These are phyloP conservation scores for Backusella tarrabulga DNA, from an alignment of 192 early-diverging fungal species.

Conservation along the genomic window DNA sequence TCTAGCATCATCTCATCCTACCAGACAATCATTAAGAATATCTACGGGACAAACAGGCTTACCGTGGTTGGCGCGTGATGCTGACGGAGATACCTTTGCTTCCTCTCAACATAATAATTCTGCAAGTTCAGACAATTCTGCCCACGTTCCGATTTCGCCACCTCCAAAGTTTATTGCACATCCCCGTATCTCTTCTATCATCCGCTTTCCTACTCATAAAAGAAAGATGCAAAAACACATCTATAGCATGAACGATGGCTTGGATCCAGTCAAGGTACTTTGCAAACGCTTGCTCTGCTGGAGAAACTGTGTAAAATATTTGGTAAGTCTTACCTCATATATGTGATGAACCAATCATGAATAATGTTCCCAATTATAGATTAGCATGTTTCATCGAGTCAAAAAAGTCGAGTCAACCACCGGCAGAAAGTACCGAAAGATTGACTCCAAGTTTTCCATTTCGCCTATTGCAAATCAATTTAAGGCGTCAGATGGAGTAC, in stretches of 20 bases:
- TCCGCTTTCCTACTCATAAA: constrained; percentile 7
- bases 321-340: background rate
- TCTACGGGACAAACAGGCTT: background rate
- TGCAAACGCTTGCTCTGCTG: background rate
- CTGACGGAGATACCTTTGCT: background rate
- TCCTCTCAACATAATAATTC: background rate
- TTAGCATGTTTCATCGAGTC: constrained; percentile 5
- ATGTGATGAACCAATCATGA: background rate
- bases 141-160: background rate
- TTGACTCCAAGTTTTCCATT: constrained; percentile 1
- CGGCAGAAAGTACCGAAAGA: background rate
- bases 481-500: background rate
- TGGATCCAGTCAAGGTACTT: constrained; percentile 6
- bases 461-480: constrained; percentile 8
- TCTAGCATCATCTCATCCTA: background rate
- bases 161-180: constrained; percentile 3
- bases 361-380: background rate
- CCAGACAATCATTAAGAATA: constrained; percentile 2
- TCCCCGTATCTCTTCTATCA: background rate
- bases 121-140: background rate
- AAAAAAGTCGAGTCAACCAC: constrained; percentile 6
- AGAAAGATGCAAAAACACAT: constrained; percentile 9
- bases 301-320: constrained; percentile 6
- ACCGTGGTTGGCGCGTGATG: constrained; percentile 4
- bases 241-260: constrained; percentile 8